Conservation (phyloP, 2,329 filamentous ascomycete species). For the Aureobasidium uvarum region DNA sequence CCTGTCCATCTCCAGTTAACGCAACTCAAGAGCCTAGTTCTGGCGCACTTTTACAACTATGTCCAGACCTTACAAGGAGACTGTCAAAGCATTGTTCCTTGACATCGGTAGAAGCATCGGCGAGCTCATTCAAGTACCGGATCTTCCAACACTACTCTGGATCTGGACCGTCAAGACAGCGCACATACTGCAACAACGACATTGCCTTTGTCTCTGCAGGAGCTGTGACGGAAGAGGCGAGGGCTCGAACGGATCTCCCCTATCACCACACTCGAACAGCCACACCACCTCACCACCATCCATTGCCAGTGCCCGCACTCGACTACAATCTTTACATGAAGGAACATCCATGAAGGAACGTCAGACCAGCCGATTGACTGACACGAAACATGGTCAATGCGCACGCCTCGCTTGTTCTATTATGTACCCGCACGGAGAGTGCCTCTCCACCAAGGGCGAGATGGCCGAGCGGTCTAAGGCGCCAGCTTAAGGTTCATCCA, state of each 20-base stretch:
- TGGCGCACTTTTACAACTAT: too few species aligned
- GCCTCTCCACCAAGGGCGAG: neutral
- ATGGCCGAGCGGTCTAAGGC: slow-evolving; percentile 12
- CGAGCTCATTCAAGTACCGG: too few species aligned
- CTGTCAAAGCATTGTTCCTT: too few species aligned
- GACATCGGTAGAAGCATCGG: too few species aligned
- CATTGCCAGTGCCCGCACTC: too few species aligned
- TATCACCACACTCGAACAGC: neutral
- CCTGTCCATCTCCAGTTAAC: neutral
- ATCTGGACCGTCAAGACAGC: too few species aligned
- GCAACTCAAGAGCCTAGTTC: too few species aligned
- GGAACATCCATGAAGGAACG: neutral
- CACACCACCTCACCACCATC: too few species aligned
- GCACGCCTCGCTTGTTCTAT: neutral
- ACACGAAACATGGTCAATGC: neutral
- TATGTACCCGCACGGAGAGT: neutral
- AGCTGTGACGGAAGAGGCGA: neutral
- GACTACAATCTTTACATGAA: neutral
- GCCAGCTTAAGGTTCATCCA: slow-evolving; percentile 18
- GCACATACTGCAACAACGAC: too few species aligned
- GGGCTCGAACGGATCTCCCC: neutral
- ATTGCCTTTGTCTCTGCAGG: neutral
- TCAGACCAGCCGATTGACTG: neutral
- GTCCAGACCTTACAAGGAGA: too few species aligned
- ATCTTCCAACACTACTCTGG: too few species aligned